Conservation (phyloP, 2,329 filamentous ascomycete genomes). For the Furcasterigmium furcatum region DNA sequence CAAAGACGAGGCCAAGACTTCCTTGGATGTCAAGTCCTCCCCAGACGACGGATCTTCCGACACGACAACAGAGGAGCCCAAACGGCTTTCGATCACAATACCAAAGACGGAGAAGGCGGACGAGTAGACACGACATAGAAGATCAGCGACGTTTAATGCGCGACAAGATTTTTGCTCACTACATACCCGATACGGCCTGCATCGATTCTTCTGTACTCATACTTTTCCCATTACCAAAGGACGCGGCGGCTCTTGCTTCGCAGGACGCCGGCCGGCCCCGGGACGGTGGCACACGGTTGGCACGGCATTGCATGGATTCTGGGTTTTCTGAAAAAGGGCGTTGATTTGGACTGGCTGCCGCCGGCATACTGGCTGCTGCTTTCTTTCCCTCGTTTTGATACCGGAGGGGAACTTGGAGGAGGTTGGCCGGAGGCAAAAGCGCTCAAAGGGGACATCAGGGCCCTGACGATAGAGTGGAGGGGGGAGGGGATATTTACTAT, state of each 20-base stretch:
- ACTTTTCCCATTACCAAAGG: background rate
- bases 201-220: background rate
- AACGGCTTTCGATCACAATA: slow-evolving; percentile 6
- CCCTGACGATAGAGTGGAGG: no score
- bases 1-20: background rate
- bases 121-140: background rate
- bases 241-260: no score
- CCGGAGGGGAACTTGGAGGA: background rate
- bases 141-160: background rate
- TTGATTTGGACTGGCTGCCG: background rate
- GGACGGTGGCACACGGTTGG: background rate
- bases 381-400: background rate
- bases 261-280: no score
- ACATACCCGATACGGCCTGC: background rate
- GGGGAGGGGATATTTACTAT: no score
- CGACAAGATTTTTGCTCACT: background rate
- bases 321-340: background rate
- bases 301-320: background rate
- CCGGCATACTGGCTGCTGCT: background rate
- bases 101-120: background rate
- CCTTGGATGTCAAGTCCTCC: background rate
- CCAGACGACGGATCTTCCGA: background rate
- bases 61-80: background rate
- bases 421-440: background rate
- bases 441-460: no score